Evolutionary conservation across 106 monocot species (phyloP), one percentile per base, ranked within the genome.

Genomic region (Phalaenopsis aphrodite): DNA sequence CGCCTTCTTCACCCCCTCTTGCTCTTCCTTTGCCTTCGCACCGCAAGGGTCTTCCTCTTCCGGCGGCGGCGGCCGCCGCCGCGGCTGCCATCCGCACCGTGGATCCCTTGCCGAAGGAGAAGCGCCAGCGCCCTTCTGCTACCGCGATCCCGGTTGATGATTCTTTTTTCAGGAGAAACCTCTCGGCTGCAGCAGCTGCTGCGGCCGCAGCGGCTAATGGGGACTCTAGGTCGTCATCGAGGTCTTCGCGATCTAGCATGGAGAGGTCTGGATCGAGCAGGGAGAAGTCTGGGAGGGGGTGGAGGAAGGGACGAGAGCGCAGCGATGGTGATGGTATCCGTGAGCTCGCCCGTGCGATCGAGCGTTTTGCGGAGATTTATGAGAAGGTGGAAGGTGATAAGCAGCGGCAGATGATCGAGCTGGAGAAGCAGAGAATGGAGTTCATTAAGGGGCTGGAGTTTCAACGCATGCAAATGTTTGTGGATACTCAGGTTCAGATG

Each of bases 371-470:
- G 5, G 92, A 94, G 83, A 89, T 98, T 39, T 98, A 94, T 58
- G 97, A 98, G 87, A 83, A 82, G 73, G 91, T 99, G 78, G 98
- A 94, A 83, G 75, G 67, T 42, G 84, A 84, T 24, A 94, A 93
- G 83, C 90, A 93, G 83, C 38, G 81, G 75, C 92, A 99, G 75
- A 84, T 94, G 88, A 80, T 93, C 76, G 91, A 99, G 64, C 81
- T 99, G 82, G 98, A 99, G 88, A 92, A 85, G 90, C 94, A 99
- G 88, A 57, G 88, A 81, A 99, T 99, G 94, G 92, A 99, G 83
- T 92, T 96, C 56, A 79, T 88, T 38, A 93, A 93, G 85, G 87
- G 84, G 56, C 85, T 96, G 19, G 96, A 96, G 80, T 84, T 90
- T 80, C 91, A 93, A 80, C 58, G 93, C 80, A 96, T 96, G 93